Conservation (phyloP, 140 eudicot genomes). For the Ambrosia hybrid region DNA sequence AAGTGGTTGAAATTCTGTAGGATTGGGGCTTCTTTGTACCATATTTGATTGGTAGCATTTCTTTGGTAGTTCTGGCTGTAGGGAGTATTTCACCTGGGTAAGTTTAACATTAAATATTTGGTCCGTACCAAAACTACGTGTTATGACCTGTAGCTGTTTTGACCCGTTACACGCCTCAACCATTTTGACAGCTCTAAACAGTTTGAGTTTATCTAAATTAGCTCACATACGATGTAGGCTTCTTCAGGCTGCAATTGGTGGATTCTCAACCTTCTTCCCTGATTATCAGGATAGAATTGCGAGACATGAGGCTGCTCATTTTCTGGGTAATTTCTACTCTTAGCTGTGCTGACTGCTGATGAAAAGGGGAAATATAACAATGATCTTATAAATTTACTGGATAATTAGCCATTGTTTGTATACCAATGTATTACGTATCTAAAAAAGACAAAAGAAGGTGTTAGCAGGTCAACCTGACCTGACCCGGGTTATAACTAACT, state of each 20-base stretch:
- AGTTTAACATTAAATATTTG: conserved; percentile 5
- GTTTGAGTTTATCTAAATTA: conserved; percentile 21
- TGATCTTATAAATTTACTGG: too few relatives aligned
- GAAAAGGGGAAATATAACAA: too few relatives aligned
- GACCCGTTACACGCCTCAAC: not conserved
- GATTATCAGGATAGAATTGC: conserved; percentile 95
- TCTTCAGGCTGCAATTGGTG: conserved; percentile 95
- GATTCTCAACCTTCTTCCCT: conserved; percentile 79
- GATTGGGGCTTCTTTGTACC: conserved; percentile 99
- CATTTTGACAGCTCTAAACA: conserved; percentile 4
- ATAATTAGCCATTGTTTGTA: not conserved
- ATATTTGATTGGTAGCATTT: conserved; percentile 90
- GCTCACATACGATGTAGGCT: conserved; percentile 56
- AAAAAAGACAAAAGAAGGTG: not conserved
- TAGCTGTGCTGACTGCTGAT: too few relatives aligned
- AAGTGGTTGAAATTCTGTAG: conserved; percentile 38
- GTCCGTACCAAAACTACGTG: not conserved
- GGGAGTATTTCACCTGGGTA: conserved; percentile 99
- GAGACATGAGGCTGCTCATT: conserved; percentile 98
- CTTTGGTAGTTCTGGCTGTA: conserved; percentile 86
- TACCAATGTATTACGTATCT: not conserved
- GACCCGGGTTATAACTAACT: not conserved
- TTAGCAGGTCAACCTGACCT: not conserved
- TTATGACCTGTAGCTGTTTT: not conserved
- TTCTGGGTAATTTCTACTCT: conserved; percentile 54